These are phyloP conservation scores for Periglandula ipomoeae DNA, from an alignment of 2,329 filamentous ascomycete genomes.

Conservation along the genomic window DNA sequence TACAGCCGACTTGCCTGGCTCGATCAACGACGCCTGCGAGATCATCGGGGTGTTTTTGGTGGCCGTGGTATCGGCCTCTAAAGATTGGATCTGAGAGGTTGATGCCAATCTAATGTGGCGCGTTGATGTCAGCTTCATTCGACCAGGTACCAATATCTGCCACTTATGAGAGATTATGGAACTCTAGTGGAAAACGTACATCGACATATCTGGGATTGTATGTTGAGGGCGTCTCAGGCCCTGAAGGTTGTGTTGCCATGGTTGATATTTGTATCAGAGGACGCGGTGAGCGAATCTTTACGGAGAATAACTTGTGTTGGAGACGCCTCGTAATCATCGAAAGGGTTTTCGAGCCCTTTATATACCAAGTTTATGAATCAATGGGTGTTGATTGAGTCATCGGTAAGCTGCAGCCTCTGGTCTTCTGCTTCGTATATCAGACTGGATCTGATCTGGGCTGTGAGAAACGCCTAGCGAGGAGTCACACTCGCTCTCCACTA, in stretches of 20 bases:
- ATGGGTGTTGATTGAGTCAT: background rate
- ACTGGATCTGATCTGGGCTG: too few species aligned
- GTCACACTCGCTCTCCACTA: too few species aligned
- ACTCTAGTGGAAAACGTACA: conserved; percentile 33
- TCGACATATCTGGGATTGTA: conserved; percentile 49
- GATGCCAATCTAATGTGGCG: conserved; percentile 63
- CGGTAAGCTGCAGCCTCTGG: background rate
- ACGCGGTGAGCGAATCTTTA: background rate
- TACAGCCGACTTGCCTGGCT: conserved; percentile 68
- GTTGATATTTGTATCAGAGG: conserved; percentile 7
- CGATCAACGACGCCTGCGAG: conserved; percentile 69
- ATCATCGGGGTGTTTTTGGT: conserved; percentile 63
- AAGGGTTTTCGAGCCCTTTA: background rate
- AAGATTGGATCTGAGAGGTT: conserved; percentile 93
- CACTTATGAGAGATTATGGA: too few species aligned
- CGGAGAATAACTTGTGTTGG: background rate
- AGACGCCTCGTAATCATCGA: conserved; percentile 5
- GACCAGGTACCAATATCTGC: background rate
- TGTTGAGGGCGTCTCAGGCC: conserved; percentile 9
- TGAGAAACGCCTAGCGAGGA: too few species aligned
- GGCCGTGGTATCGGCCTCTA: conserved; percentile 74
- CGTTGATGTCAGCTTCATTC: background rate
- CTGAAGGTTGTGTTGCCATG: conserved; percentile 19
- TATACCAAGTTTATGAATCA: background rate
- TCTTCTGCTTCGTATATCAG: background rate